A percentile compares a stretch with the other conserved stretches of the same genome.
These are phyloP conservation scores for Phytopythium boreale DNA, from an alignment of 352 stramenopile genomes.

Conservation along the genomic window DNA sequence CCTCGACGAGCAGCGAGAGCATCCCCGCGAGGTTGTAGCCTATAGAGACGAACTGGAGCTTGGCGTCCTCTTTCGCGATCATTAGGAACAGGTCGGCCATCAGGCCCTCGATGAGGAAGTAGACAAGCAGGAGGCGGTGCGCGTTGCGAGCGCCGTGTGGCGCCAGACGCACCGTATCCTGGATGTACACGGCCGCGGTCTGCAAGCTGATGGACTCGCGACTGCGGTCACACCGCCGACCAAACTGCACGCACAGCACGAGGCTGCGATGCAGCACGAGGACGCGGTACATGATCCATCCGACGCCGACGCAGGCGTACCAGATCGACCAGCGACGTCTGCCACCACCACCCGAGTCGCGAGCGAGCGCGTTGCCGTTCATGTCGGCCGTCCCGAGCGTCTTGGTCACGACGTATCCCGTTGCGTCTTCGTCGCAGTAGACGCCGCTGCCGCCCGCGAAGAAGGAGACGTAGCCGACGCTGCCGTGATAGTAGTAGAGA, in stretches of 20 bases:
- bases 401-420: constrained; percentile 15
- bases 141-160: constrained; percentile 17
- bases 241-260: constrained; percentile 14
- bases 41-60: constrained; percentile 19
- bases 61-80: constrained; percentile 13
- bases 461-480: constrained; percentile 23
- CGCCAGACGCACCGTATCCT: constrained; percentile 18
- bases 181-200: constrained; percentile 14
- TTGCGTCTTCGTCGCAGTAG: constrained; percentile 15
- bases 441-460: constrained; percentile 17
- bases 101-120: constrained; percentile 20
- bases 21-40: constrained; percentile 26
- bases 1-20: constrained; percentile 25
- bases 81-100: constrained; percentile 17
- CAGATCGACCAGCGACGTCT: constrained; percentile 15
- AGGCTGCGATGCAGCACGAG: constrained; percentile 16
- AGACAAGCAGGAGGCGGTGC: constrained; percentile 15
- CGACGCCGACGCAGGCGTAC: constrained; percentile 11
- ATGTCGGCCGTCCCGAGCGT: constrained; percentile 14
- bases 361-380: constrained; percentile 10
- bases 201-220: constrained; percentile 8
- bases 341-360: constrained; percentile 8
- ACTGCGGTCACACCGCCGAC: constrained; percentile 12
- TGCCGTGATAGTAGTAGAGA: constrained; percentile 23
- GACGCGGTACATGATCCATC: constrained; percentile 20